A percentile compares a stretch with the other conserved stretches of the same genome.
Conservation (phyloP, 768 basidiomycete species). For the Leucocoprinus sp. region DNA sequence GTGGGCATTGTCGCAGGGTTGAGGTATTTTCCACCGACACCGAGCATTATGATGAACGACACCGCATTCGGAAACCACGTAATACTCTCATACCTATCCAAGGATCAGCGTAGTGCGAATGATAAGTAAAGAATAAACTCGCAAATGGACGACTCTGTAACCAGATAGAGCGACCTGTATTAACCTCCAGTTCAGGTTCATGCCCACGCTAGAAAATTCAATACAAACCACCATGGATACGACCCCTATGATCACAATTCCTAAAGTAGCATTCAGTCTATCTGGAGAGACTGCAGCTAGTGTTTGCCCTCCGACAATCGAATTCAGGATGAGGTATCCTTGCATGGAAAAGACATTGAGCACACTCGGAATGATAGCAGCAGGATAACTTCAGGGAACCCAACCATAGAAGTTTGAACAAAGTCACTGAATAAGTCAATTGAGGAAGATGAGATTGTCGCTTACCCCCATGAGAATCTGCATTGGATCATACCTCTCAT, state of each 20-base stretch:
- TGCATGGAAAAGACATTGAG: slow-evolving; percentile 53
- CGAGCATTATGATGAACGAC: slow-evolving; percentile 54
- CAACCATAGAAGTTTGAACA: neutral
- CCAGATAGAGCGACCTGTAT: slow-evolving; percentile 53
- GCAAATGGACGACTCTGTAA: slow-evolving; percentile 55
- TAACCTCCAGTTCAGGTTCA: too few relatives aligned
- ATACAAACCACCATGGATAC: slow-evolving; percentile 26
- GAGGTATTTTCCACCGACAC: slow-evolving; percentile 56
- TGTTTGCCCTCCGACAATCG: slow-evolving; percentile 63
- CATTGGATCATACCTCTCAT: slow-evolving; percentile 74
- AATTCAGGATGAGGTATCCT: slow-evolving; percentile 59
- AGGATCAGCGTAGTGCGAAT: too few relatives aligned
- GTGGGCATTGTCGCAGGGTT: slow-evolving; percentile 23
- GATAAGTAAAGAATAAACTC: slow-evolving; percentile 16
- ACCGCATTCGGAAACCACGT: slow-evolving; percentile 64
- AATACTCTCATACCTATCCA: slow-evolving; percentile 47
- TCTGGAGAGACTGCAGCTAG: slow-evolving; percentile 43
- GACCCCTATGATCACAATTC: slow-evolving; percentile 33
- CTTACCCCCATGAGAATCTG: slow-evolving; percentile 25
- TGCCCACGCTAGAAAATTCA: neutral
- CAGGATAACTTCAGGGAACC: slow-evolving; percentile 38
- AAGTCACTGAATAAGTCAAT: neutral
- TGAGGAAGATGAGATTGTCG: neutral
- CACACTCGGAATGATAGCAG: slow-evolving; percentile 40
- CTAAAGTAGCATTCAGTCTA: slow-evolving; percentile 27